These are phyloP conservation scores for Blastobotrys arbuscula DNA, from an alignment of 1,139 yeast genomes.

Conservation along the genomic window DNA sequence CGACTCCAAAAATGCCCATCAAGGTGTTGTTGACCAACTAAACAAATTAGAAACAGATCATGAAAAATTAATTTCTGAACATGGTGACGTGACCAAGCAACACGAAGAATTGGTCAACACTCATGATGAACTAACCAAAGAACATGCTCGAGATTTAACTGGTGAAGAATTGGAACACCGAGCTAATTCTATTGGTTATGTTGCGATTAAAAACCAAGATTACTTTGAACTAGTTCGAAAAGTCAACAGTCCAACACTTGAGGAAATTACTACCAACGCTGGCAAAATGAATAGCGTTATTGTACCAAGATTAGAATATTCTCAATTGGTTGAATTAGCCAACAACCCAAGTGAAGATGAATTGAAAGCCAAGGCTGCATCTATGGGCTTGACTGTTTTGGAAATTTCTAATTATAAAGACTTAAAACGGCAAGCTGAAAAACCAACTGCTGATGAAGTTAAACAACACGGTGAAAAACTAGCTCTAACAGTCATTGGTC, in stretches of 20 bases:
- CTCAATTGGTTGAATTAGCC: slow-evolving; percentile 14
- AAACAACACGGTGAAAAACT: slow-evolving; percentile 22
- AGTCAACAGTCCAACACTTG: slow-evolving; percentile 15
- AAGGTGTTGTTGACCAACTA: slow-evolving; percentile 14
- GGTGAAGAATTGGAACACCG: slow-evolving; percentile 33
- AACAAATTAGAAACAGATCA: slow-evolving; percentile 2
- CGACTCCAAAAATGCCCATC: background rate
- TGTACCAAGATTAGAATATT: slow-evolving; percentile 15
- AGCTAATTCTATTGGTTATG: slow-evolving; percentile 33
- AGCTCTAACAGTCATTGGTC: slow-evolving; percentile 19
- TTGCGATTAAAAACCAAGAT: slow-evolving; percentile 22
- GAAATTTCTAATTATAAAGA: slow-evolving; percentile 20
- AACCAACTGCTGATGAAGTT: slow-evolving; percentile 27
- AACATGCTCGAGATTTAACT: slow-evolving; percentile 19
- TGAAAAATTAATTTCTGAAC: background rate
- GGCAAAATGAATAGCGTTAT: slow-evolving; percentile 16
- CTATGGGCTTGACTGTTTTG: slow-evolving; percentile 23
- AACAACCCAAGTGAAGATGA: slow-evolving; percentile 19
- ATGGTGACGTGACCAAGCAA: slow-evolving; percentile 3
- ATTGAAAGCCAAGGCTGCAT: slow-evolving; percentile 19
- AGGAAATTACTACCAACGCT: slow-evolving; percentile 20
- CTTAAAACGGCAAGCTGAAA: slow-evolving; percentile 23
- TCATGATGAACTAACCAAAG: slow-evolving; percentile 9
- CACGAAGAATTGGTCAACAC: slow-evolving; percentile 7
- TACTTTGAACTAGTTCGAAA: slow-evolving; percentile 11